Evolutionary conservation across 768 basidiomycete species (phyloP).

Genomic region (Suillus weaverae): DNA sequence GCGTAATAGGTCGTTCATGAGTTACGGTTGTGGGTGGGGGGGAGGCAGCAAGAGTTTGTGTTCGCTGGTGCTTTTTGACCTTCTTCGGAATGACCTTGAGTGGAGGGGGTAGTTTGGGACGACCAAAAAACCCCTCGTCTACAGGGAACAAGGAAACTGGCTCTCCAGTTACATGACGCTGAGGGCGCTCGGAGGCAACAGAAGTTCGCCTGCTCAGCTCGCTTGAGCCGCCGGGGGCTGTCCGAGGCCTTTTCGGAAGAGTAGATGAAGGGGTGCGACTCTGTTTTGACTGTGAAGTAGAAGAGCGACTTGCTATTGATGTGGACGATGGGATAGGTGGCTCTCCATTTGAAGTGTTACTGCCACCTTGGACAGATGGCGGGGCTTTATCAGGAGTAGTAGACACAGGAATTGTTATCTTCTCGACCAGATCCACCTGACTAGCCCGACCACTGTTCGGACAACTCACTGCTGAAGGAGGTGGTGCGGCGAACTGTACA

Average conservation of each 20-base stretch:
- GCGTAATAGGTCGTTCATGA: not conserved
- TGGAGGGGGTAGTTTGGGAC: constrained; percentile 20
- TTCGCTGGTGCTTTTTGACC: constrained; percentile 13
- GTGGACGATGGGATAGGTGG: not conserved
- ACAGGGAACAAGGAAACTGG: constrained; percentile 15
- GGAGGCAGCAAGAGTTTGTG: constrained; percentile 3
- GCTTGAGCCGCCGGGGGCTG: not conserved
- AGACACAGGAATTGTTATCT: no score
- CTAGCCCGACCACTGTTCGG: no score
- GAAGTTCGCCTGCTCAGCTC: not conserved
- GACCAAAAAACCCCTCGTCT: constrained; percentile 23
- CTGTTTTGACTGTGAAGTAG: not conserved
- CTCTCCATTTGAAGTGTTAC: not conserved
- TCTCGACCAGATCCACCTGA: not conserved
- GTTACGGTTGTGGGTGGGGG: not conserved
- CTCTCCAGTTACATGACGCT: not conserved
- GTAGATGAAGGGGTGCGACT: no score
- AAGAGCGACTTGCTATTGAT: not conserved
- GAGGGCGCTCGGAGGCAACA: not conserved
- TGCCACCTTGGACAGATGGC: not conserved
- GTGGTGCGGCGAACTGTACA: not conserved
- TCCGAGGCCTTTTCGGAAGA: no score
- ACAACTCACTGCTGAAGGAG: not conserved
- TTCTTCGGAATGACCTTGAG: constrained; percentile 11
- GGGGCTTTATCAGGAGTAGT: not conserved